Evolutionary conservation across 495 filamentous ascomycete genomes (phyloP).

Genomic region (Penicillium maclennaniae): DNA sequence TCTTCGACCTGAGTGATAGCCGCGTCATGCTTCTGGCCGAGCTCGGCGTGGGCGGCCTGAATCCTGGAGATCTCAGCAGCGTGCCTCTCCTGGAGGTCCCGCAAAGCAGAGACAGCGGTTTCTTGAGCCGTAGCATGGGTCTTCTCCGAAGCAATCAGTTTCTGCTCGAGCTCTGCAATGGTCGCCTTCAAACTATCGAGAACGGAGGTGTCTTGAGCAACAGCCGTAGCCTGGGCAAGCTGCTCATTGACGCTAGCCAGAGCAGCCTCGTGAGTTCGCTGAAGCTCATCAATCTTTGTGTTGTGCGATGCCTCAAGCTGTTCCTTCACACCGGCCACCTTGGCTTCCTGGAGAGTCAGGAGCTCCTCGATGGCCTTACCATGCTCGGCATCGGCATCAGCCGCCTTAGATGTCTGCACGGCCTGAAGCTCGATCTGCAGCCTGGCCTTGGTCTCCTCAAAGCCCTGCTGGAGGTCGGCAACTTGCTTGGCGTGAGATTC

Average conservation of each 20-base stretch:
- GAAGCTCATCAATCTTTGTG: constrained; percentile 37
- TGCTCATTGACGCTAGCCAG: constrained; percentile 32
- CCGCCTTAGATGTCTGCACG: constrained; percentile 27
- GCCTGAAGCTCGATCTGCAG: constrained; percentile 35
- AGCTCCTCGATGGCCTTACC: constrained; percentile 44
- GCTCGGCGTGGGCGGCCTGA: constrained; percentile 32
- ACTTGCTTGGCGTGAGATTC: constrained; percentile 26
- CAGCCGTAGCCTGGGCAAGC: constrained; percentile 34
- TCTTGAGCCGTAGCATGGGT: constrained; percentile 28
- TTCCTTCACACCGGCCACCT: constrained; percentile 32
- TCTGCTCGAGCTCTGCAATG: constrained; percentile 36
- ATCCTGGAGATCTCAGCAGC: constrained; percentile 29
- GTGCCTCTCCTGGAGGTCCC: constrained; percentile 33
- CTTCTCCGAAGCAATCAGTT: constrained; percentile 33
- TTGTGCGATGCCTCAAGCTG: constrained; percentile 39
- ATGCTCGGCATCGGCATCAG: constrained; percentile 42
- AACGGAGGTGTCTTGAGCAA: constrained; percentile 37
- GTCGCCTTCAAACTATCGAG: constrained; percentile 35
- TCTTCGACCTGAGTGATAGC: constrained; percentile 27
- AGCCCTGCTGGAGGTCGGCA: constrained; percentile 32
- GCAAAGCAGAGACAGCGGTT: constrained; percentile 19
- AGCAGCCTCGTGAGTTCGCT: constrained; percentile 34
- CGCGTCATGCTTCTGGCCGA: constrained; percentile 32
- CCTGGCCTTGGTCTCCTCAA: constrained; percentile 31
- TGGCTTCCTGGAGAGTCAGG: constrained; percentile 42